Evolutionary conservation across 495 filamentous ascomycete species (phyloP).

Genomic region (Ramalina intermedia): DNA sequence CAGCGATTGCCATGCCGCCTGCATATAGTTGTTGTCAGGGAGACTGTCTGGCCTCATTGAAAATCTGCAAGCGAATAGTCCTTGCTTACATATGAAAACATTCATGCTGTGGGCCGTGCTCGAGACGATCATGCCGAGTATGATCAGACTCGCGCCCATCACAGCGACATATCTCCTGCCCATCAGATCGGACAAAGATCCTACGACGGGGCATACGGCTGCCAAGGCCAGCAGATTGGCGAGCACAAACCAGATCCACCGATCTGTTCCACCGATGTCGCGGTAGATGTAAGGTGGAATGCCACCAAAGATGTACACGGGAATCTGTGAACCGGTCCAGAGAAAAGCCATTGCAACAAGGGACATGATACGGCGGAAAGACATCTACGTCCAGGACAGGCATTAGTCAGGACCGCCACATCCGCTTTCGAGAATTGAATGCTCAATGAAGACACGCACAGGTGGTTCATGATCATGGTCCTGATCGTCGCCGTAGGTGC

Average conservation of each 20-base stretch:
- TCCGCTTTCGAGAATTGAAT: too few species aligned
- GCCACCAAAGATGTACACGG: slow-evolving; percentile 46
- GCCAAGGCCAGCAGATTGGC: slow-evolving; percentile 54
- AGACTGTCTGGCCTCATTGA: slow-evolving; percentile 9
- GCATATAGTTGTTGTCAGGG: slow-evolving; percentile 17
- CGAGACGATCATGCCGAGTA: slow-evolving; percentile 52
- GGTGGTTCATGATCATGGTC: slow-evolving; percentile 37
- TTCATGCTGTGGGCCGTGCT: slow-evolving; percentile 53
- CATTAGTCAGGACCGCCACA: too few species aligned
- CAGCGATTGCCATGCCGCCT: slow-evolving; percentile 49
- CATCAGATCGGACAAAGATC: slow-evolving; percentile 52
- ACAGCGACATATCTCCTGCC: slow-evolving; percentile 56
- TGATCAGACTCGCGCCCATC: slow-evolving; percentile 40
- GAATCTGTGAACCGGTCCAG: slow-evolving; percentile 52
- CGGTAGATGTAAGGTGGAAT: slow-evolving; percentile 51
- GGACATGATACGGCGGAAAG: slow-evolving; percentile 40
- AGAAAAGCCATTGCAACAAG: slow-evolving; percentile 50
- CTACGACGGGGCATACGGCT: slow-evolving; percentile 58
- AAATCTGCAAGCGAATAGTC: not conserved
- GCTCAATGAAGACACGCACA: slow-evolving; percentile 8
- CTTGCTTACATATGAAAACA: slow-evolving; percentile 46
- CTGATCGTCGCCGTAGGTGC: slow-evolving; percentile 33
- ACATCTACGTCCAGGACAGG: slow-evolving; percentile 29
- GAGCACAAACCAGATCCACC: slow-evolving; percentile 62
- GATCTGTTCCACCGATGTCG: slow-evolving; percentile 48